phyloP scores from a whole-genome alignment of 768 basidiomycete species.

The Trametes meyenii region DNA sequence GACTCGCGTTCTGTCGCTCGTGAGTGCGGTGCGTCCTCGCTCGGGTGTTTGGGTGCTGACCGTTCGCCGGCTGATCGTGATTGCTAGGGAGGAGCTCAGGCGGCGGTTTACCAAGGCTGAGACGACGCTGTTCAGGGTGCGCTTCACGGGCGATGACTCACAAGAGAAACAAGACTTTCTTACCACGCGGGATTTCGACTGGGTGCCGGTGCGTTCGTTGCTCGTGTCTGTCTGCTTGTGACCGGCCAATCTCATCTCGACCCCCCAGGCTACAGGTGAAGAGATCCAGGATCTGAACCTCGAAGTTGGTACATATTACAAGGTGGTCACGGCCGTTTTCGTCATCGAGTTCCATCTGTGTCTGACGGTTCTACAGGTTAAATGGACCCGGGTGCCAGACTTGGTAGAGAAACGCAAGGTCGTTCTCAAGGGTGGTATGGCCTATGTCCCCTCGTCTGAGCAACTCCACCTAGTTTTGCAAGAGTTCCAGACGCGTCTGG shows the following conservation, averaged over 20 bases:
- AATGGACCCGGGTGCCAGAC: conserved; percentile 94
- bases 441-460: conserved; percentile 81
- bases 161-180: conserved; percentile 71
- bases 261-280: conserved; percentile 9
- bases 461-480: conserved; percentile 86
- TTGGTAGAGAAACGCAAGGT: conserved; percentile 83
- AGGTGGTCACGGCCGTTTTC: conserved; percentile 48
- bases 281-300: conserved; percentile 12
- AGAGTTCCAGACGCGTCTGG: conserved; percentile 77
- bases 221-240: conserved; percentile 18
- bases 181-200: conserved; percentile 61
- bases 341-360: background rate
- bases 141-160: conserved; percentile 67
- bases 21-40: conserved; percentile 47
- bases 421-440: conserved; percentile 76
- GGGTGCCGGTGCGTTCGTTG: conserved; percentile 50
- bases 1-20: conserved; percentile 96
- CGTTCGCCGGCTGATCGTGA: background rate
- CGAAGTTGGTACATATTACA: conserved; percentile 66
- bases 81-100: conserved; percentile 70
- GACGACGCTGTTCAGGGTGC: conserved; percentile 76
- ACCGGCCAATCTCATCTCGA: background rate
- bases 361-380: conserved; percentile 58
- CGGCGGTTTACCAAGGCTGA: conserved; percentile 90
- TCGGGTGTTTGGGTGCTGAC: background rate